Evolutionary conservation across 192 early-diverging fungal species (phyloP).

Genomic region (Coemansia sp.): DNA sequence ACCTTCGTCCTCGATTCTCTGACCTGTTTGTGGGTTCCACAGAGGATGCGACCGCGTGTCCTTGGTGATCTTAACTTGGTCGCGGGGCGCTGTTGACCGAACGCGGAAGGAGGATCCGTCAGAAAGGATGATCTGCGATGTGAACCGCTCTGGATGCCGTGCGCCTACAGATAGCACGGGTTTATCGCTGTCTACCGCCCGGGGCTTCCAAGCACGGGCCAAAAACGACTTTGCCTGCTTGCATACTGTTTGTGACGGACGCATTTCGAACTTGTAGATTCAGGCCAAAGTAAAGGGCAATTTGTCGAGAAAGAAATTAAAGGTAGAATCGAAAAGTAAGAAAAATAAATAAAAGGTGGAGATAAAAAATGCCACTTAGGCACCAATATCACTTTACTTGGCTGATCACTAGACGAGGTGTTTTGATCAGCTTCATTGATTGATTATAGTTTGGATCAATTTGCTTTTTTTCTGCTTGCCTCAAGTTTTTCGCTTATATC

Average conservation of each 20-base stretch:
- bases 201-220: slow-evolving; percentile 44
- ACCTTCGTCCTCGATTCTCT: slow-evolving; percentile 65
- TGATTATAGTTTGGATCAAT: too few species aligned
- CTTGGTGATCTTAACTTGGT: slow-evolving; percentile 80
- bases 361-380: too few species aligned
- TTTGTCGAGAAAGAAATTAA: too few species aligned
- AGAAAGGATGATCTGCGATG: slow-evolving; percentile 79
- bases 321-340: neutral
- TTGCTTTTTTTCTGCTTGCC: neutral
- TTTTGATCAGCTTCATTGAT: too few species aligned
- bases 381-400: too few species aligned
- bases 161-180: slow-evolving; percentile 1
- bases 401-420: too few species aligned
- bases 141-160: slow-evolving; percentile 67
- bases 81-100: slow-evolving; percentile 78
- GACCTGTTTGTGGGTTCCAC: slow-evolving; percentile 76
- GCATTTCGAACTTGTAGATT: slow-evolving; percentile 16
- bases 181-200: slow-evolving; percentile 3
- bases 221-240: slow-evolving; percentile 27
- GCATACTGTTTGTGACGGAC: slow-evolving; percentile 6
- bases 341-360: neutral
- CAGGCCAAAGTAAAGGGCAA: neutral
- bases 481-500: too few species aligned
- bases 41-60: slow-evolving; percentile 91
- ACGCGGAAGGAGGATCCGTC: slow-evolving; percentile 85